Percentiles rank a stretch among this genome's conserved stretches.
Evolutionary conservation across 352 stramenopile genomes (phyloP).

Genomic region (Aphanomyces invadans): DNA sequence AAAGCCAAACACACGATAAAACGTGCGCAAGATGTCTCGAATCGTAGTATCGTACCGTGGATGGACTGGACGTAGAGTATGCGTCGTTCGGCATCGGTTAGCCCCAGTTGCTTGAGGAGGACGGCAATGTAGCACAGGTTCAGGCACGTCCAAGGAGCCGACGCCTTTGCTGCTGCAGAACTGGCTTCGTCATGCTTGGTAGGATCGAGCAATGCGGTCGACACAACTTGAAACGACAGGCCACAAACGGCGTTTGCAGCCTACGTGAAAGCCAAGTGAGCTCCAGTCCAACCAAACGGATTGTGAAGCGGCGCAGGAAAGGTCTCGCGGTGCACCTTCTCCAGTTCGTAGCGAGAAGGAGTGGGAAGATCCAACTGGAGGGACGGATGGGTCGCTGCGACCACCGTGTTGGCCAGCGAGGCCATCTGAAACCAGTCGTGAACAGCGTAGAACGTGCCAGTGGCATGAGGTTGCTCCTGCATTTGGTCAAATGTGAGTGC

Average conservation of each 20-base stretch:
- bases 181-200: too few species aligned
- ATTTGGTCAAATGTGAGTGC: neutral
- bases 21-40: neutral
- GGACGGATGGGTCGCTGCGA: neutral
- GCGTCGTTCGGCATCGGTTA: neutral
- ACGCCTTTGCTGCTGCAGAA: too few species aligned
- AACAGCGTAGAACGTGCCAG: constrained; percentile 6
- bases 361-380: constrained; percentile 10
- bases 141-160: neutral
- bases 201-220: neutral
- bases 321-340: too few species aligned
- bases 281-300: too few species aligned
- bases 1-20: too few species aligned
- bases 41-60: neutral
- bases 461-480: neutral
- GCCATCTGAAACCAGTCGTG: constrained; percentile 4
- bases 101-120: constrained; percentile 8
- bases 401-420: constrained; percentile 3
- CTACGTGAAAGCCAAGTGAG: neutral
- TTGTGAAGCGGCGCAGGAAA: too few species aligned
- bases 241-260: neutral
- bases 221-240: neutral
- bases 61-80: constrained; percentile 10
- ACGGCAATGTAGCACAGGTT: constrained; percentile 8
- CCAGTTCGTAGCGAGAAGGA: constrained; percentile 1